Evolutionary conservation across 257 asterid species (phyloP).

Genomic region (Solanum sitiens): DNA sequence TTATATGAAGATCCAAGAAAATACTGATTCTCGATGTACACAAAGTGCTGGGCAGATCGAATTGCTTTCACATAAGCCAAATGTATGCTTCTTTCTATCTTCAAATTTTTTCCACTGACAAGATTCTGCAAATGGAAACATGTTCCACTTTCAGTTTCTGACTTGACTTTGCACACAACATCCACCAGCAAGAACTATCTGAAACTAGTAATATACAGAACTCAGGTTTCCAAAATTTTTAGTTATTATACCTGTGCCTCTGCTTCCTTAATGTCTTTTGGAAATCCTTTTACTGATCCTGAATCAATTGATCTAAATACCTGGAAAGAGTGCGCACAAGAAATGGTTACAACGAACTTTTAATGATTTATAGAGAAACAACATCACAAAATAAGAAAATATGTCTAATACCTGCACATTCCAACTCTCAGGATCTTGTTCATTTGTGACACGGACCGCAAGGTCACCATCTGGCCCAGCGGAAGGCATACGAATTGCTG

Average conservation of each 20-base stretch:
- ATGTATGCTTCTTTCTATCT: slow-evolving; percentile 80
- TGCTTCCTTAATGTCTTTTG: slow-evolving; percentile 48
- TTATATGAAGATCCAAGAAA: slow-evolving; percentile 89
- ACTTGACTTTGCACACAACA: background rate
- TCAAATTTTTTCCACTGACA: slow-evolving; percentile 66
- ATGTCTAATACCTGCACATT: slow-evolving; percentile 65
- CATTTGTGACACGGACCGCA: slow-evolving; percentile 48
- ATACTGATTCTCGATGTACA: slow-evolving; percentile 92
- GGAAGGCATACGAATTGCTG: slow-evolving; percentile 81
- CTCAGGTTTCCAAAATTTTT: background rate
- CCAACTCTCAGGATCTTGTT: slow-evolving; percentile 89
- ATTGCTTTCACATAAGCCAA: slow-evolving; percentile 86
- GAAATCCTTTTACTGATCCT: slow-evolving; percentile 90
- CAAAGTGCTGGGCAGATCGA: slow-evolving; percentile 81
- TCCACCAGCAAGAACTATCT: background rate
- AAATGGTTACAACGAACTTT: background rate
- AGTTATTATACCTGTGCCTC: slow-evolving; percentile 40
- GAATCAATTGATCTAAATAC: slow-evolving; percentile 94
- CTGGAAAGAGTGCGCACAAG: slow-evolving; percentile 20
- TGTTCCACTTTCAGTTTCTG: background rate
- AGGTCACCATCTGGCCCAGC: slow-evolving; percentile 44
- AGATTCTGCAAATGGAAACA: slow-evolving; percentile 48
- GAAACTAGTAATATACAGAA: background rate
- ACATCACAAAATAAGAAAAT: background rate
- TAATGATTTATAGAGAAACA: background rate